These are phyloP conservation scores for Telopea speciosissima DNA, from an alignment of 177 flowering plant genomes.

Conservation along the genomic window DNA sequence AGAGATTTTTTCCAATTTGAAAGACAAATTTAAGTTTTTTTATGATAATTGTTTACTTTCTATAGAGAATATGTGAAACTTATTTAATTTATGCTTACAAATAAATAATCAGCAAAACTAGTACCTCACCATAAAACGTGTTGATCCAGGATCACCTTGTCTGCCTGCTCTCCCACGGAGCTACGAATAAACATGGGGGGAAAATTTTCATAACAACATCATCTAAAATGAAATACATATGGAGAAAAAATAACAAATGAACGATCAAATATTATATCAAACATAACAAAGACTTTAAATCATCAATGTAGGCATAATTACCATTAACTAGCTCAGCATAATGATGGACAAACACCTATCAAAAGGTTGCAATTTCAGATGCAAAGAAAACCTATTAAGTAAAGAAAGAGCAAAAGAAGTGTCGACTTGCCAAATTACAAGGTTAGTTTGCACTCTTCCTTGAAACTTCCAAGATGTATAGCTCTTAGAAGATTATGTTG, in stretches of 20 bases:
- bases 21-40: not conserved
- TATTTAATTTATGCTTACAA: not conserved
- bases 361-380: no score
- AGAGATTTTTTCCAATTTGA: not conserved
- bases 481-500: no score
- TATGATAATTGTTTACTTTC: not conserved
- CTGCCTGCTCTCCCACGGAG: constrained; percentile 99
- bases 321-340: no score
- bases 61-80: not conserved
- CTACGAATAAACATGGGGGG: constrained; percentile 26
- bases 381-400: no score
- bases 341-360: no score
- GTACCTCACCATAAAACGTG: constrained; percentile 97
- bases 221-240: constrained; percentile 2
- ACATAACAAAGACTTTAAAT: not conserved
- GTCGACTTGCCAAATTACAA: no score
- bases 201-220: not conserved
- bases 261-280: not conserved
- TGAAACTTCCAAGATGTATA: no score
- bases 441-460: no score
- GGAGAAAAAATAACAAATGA: not conserved
- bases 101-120: not conserved
- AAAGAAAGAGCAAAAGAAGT: no score
- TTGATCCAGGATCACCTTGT: constrained; percentile 99
- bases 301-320: not conserved